Evolutionary conservation across 192 early-diverging fungal genomes (phyloP).

Genomic region (Chytriomyces sp.): DNA sequence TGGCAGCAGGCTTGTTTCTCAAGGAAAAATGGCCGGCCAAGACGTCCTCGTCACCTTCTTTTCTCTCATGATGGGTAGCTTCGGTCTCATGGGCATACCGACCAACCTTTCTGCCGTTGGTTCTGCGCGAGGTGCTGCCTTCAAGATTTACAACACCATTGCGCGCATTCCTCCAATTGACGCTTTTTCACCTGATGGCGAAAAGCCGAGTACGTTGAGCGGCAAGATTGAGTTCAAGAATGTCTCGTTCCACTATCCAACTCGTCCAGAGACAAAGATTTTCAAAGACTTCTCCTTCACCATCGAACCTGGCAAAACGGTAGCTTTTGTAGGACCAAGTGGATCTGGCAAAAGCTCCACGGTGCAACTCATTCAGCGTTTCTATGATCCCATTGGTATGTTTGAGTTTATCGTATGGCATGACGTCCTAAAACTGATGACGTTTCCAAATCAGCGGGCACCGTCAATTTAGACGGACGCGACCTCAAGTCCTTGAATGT

Average conservation of each 20-base stretch:
- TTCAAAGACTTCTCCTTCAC: conserved; percentile 57
- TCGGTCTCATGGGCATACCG: conserved; percentile 44
- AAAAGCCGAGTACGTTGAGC: conserved; percentile 33
- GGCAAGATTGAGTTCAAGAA: conserved; percentile 55
- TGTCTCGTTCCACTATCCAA: conserved; percentile 62
- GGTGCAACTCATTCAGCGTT: conserved; percentile 62
- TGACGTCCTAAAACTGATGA: background rate
- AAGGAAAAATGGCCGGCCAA: conserved; percentile 47
- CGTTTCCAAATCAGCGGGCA: conserved; percentile 18
- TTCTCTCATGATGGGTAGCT: conserved; percentile 48
- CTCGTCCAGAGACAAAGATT: conserved; percentile 60
- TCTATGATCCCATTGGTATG: conserved; percentile 46
- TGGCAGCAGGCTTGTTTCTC: conserved; percentile 60
- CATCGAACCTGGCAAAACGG: conserved; percentile 68
- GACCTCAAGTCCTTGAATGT: conserved; percentile 82
- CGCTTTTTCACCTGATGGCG: conserved; percentile 29
- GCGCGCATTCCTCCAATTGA: conserved; percentile 52
- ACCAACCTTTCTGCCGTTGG: conserved; percentile 45
- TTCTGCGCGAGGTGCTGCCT: conserved; percentile 50
- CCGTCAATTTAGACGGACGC: conserved; percentile 80
- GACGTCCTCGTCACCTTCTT: conserved; percentile 53
- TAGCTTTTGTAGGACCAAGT: conserved; percentile 84
- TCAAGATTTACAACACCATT: conserved; percentile 54
- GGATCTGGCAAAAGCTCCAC: conserved; percentile 76
- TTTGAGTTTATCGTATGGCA: background rate